These are phyloP conservation scores for Brassica incana DNA, from an alignment of 345 rosid genomes.

Conservation along the genomic window DNA sequence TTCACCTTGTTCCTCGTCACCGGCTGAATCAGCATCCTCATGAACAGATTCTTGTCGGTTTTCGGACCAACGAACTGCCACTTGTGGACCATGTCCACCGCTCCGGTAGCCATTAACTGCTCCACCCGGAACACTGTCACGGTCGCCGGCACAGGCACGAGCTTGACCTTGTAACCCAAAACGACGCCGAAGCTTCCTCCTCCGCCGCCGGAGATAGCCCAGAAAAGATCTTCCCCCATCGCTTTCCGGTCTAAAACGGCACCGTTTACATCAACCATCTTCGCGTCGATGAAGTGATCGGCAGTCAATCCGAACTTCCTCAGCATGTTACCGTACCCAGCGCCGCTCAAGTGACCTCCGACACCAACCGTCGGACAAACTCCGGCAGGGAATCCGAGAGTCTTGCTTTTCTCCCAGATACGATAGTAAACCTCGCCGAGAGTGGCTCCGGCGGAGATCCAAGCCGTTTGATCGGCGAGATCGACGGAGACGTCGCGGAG, in stretches of 20 bases:
- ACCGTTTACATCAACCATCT: constrained; percentile 58
- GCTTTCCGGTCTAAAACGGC: constrained; percentile 44
- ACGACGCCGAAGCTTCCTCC: constrained; percentile 62
- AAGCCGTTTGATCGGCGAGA: constrained; percentile 40
- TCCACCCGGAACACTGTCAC: constrained; percentile 57
- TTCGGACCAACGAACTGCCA: constrained; percentile 62
- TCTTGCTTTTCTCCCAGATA: constrained; percentile 48
- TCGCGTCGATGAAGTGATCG: constrained; percentile 54
- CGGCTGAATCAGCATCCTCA: constrained; percentile 69
- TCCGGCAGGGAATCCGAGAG: constrained; percentile 58
- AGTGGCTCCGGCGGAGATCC: constrained; percentile 61
- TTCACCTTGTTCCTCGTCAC: constrained; percentile 42
- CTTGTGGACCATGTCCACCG: constrained; percentile 43
- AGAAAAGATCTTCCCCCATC: constrained; percentile 68
- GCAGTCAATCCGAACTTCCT: constrained; percentile 57
- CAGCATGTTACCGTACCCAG: constrained; percentile 59
- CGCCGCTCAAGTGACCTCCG: constrained; percentile 69
- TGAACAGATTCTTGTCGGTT: constrained; percentile 49
- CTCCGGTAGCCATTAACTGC: constrained; percentile 38
- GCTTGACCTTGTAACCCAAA: constrained; percentile 50
- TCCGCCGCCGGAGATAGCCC: constrained; percentile 68
- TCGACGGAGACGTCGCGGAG: constrained; percentile 41
- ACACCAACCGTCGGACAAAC: constrained; percentile 69
- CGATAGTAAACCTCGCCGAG: constrained; percentile 56
- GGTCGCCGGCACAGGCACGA: constrained; percentile 49